Conservation (phyloP, 176 grass and related monocot species). For the Oryza australiensis region DNA sequence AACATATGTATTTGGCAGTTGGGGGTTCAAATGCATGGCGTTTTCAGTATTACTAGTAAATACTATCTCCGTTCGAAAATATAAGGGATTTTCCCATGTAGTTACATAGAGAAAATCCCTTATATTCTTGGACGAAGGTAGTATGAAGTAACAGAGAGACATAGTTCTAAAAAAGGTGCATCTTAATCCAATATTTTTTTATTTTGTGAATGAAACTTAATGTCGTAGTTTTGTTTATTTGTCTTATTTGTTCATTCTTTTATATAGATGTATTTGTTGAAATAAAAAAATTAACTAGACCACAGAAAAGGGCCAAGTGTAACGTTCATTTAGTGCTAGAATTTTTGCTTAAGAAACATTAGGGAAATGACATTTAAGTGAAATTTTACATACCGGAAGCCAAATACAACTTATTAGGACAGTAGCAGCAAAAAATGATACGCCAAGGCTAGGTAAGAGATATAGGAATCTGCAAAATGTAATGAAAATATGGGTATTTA, state of each 20-base stretch:
- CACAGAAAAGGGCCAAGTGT: neutral
- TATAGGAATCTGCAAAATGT: slow-evolving; percentile 75
- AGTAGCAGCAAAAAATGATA: slow-evolving; percentile 54
- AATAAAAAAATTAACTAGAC: neutral
- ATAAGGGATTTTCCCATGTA: too few species aligned
- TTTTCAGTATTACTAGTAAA: too few species aligned
- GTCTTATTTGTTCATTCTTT: too few species aligned
- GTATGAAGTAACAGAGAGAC: too few species aligned
- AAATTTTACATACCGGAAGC: slow-evolving; percentile 71
- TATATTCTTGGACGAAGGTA: too few species aligned
- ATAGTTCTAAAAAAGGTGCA: neutral
- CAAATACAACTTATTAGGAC: slow-evolving; percentile 66
- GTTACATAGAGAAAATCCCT: too few species aligned
- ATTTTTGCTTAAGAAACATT: neutral
- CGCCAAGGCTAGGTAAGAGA: slow-evolving; percentile 60
- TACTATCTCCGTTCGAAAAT: too few species aligned
- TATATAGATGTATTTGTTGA: too few species aligned
- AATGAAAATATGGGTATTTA: neutral
- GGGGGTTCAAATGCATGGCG: too few species aligned
- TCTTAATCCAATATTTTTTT: neutral
- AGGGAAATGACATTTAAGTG: neutral
- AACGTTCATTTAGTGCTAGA: neutral
- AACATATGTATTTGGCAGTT: neutral
- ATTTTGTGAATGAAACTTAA: neutral
- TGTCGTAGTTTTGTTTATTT: too few species aligned